These are phyloP conservation scores for Crithidia expoeki DNA, from an alignment of 208 protist species.

Conservation along the genomic window DNA sequence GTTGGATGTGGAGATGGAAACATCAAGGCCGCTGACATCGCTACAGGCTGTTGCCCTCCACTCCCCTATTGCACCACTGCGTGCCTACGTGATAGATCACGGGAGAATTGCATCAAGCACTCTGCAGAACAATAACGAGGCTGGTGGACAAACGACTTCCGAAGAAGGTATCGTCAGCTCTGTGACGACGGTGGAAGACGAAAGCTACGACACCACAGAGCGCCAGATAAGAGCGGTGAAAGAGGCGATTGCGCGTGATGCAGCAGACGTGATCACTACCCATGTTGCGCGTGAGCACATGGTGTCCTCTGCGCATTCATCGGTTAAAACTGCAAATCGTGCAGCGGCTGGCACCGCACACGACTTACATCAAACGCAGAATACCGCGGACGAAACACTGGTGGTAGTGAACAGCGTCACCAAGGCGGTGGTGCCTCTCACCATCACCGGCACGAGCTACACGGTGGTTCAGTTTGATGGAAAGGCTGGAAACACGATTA, in stretches of 20 bases:
- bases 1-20: not conserved
- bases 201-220: too few relatives aligned
- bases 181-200: too few relatives aligned
- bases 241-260: too few relatives aligned
- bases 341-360: not conserved
- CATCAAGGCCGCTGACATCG: not conserved
- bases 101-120: not conserved
- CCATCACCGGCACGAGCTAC: conserved; percentile 23
- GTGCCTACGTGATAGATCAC: not conserved
- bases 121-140: too few relatives aligned
- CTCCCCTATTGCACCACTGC: conserved; percentile 14
- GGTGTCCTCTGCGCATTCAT: too few relatives aligned
- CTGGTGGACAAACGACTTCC: too few relatives aligned
- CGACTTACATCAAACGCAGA: not conserved
- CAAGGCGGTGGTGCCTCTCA: conserved; percentile 23
- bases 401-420: conserved; percentile 9
- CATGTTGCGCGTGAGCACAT: too few relatives aligned
- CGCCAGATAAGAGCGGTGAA: not conserved
- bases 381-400: not conserved
- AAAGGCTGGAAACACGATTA: conserved; percentile 37
- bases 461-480: conserved; percentile 45
- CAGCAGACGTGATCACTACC: too few relatives aligned
- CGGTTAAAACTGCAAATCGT: too few relatives aligned
- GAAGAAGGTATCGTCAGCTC: too few relatives aligned
- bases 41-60: not conserved